Percentiles rank a stretch among this genome's conserved stretches.
Conservation (phyloP, 176 grass and related monocot genomes). For the Avena eriantha region DNA sequence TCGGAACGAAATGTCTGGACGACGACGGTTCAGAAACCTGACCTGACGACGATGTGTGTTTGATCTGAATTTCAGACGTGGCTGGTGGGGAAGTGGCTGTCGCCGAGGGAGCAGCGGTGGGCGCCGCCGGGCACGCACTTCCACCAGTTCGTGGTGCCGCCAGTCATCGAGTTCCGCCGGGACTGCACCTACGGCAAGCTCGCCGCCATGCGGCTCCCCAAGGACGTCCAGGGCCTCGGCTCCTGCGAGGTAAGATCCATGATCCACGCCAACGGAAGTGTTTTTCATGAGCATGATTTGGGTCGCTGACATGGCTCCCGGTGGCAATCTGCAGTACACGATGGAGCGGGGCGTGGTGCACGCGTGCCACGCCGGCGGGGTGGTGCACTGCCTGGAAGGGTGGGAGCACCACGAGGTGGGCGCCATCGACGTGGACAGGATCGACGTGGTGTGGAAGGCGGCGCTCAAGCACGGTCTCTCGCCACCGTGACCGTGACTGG, state of each 20-base stretch:
- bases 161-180: constrained; percentile 75
- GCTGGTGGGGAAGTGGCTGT: constrained; percentile 95
- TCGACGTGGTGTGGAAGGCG: constrained; percentile 89
- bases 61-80: constrained; percentile 62
- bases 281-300: background rate
- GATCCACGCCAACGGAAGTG: background rate
- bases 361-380: constrained; percentile 98
- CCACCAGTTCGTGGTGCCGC: constrained; percentile 98
- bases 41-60: background rate
- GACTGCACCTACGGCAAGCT: constrained; percentile 94
- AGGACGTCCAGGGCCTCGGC: constrained; percentile 86
- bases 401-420: constrained; percentile 98
- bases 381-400: constrained; percentile 88
- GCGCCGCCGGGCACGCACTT: constrained; percentile 85
- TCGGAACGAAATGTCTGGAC: background rate
- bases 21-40: background rate
- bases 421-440: constrained; percentile 80
- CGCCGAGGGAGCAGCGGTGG: constrained; percentile 80
- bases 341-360: constrained; percentile 91
- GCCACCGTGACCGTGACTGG: constrained; percentile 38
- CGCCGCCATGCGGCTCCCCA: constrained; percentile 89
- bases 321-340: constrained; percentile 64
- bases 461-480: constrained; percentile 80
- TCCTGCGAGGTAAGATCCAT: constrained; percentile 52
- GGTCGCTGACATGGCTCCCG: background rate